Evolutionary conservation across 2,329 filamentous ascomycete genomes (phyloP), one percentile per base, ranked within the genome.

Genomic region (Neonectria ditissima): DNA sequence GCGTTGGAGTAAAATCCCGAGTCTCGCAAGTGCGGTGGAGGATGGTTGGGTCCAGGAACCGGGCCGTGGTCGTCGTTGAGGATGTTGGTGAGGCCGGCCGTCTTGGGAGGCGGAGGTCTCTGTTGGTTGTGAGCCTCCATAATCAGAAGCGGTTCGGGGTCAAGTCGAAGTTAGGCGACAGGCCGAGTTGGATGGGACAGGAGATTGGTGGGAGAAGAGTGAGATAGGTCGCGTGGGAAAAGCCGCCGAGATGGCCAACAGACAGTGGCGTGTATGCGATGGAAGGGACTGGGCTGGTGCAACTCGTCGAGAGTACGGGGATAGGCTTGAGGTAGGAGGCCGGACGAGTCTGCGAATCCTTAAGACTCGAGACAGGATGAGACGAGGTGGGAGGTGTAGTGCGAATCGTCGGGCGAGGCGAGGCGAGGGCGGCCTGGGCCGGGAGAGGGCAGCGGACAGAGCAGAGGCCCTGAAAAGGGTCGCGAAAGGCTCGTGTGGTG

Each of bases 1-100:
- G 77, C 71, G 45, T 80, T 81, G n/a, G 80, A 81, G 59, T 81
- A 81, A 65, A 81, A 81, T 30, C 80, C 80, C 50, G 80, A 81
- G 53, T 81, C 80, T 63, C 80, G 77, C 59, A 80, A 70, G 53
- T 79, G 78, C 34, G 73, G 75, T 34, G 75, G 71, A 50, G 70
- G 69, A 60, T 71, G 69, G 61, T 71, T 72, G 30, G 74, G 67
- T 39, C 66, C 59, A 52, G 73, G 68, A 30, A 66, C 62, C 16
- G 73, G 66, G 34, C 69, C 67, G 48, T 70, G 73, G 30, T 80
- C 78, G 62, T 77, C 77, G 67, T 80, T 80, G 30, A 80, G 75
- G 44, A 80, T 80, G 57, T 79, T 80, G 60, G 72, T 76, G 54
- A 80, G 71, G 51, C 79, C 79, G 34, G 77, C 79, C 53, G 76